These are phyloP conservation scores for Oemleria cerasiformis DNA, from an alignment of 306 rosid species.

Conservation along the genomic window DNA sequence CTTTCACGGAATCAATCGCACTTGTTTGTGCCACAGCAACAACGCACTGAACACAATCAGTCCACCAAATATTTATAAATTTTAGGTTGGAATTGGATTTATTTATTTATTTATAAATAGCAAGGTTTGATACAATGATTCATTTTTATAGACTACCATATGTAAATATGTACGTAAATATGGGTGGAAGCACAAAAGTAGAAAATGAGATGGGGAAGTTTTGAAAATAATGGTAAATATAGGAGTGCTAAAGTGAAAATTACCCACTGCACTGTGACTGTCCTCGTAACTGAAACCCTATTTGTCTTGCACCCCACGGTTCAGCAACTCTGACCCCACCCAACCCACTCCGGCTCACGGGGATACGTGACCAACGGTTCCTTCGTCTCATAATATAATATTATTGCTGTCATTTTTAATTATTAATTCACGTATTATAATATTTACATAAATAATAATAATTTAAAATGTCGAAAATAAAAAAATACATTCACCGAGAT, in stretches of 20 bases:
- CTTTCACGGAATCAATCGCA: background rate
- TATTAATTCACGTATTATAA: background rate
- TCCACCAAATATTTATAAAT: background rate
- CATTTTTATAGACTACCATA: background rate
- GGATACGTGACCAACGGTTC: slow-evolving; percentile 14
- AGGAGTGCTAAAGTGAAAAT: background rate
- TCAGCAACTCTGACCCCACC: slow-evolving; percentile 20
- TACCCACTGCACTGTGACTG: background rate
- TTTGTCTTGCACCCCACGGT: slow-evolving; percentile 22
- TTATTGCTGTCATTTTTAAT: background rate
- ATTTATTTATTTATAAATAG: too few relatives aligned
- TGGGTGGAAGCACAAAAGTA: background rate
- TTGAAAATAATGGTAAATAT: slow-evolving; percentile 9
- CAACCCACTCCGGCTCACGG: slow-evolving; percentile 19
- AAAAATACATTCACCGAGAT: too few relatives aligned
- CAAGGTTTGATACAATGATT: background rate
- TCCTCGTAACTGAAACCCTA: slow-evolving; percentile 35
- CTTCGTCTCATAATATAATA: too few relatives aligned
- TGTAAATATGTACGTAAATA: background rate
- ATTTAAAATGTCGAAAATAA: too few relatives aligned
- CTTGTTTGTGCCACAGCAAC: background rate
- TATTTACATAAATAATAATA: too few relatives aligned
- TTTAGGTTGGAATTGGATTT: too few relatives aligned
- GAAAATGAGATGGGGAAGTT: slow-evolving; percentile 1
- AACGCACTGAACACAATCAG: background rate